Evolutionary conservation across 192 early-diverging fungal genomes (phyloP).

Genomic region (Coemansia sp.): DNA sequence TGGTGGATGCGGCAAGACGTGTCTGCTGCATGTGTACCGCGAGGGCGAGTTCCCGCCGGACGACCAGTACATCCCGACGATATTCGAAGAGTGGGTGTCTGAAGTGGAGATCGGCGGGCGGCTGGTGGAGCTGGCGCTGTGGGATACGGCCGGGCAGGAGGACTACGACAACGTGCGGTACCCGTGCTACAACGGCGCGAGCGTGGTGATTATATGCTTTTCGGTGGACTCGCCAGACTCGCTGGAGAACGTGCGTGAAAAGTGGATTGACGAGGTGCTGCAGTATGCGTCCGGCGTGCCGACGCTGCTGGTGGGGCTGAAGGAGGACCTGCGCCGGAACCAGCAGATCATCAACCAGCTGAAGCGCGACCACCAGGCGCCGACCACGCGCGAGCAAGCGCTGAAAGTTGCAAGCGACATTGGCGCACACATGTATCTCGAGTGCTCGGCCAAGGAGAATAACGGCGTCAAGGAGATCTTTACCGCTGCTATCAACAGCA

Average conservation of each 20-base stretch:
- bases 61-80: slow-evolving; percentile 80
- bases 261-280: slow-evolving; percentile 40
- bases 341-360: slow-evolving; percentile 23
- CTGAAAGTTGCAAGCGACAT: slow-evolving; percentile 65
- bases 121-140: slow-evolving; percentile 82
- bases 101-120: slow-evolving; percentile 81
- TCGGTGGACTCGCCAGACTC: slow-evolving; percentile 80
- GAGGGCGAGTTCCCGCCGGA: slow-evolving; percentile 81
- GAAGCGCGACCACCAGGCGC: slow-evolving; percentile 29
- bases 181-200: slow-evolving; percentile 90
- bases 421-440: slow-evolving; percentile 76
- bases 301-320: slow-evolving; percentile 39
- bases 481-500: slow-evolving; percentile 57
- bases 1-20: slow-evolving; percentile 92
- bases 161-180: slow-evolving; percentile 94
- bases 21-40: slow-evolving; percentile 79
- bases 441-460: slow-evolving; percentile 67
- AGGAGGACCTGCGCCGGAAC: slow-evolving; percentile 49
- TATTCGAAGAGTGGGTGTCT: slow-evolving; percentile 92
- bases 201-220: slow-evolving; percentile 93
- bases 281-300: slow-evolving; percentile 18
- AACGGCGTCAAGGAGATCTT: slow-evolving; percentile 53
- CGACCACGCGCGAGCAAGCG: slow-evolving; percentile 57
- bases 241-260: slow-evolving; percentile 73
- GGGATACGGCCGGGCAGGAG: slow-evolving; percentile 98